phyloP scores from a whole-genome alignment of 106 monocot species.

The Cymbidium sinense region DNA sequence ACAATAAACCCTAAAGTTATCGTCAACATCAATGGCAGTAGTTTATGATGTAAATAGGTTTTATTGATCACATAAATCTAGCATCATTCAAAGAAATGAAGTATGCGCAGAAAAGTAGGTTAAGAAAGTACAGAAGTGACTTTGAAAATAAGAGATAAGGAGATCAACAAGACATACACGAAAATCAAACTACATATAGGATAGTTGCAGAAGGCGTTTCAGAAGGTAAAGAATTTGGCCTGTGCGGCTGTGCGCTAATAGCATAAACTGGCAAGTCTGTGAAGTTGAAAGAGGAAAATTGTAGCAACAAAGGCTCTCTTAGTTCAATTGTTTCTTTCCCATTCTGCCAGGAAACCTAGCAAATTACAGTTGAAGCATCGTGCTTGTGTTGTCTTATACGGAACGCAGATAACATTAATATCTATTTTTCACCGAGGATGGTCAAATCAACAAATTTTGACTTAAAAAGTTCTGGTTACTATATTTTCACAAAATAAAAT shows the following conservation, averaged over 20 bases:
- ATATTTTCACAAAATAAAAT: background rate
- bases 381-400: background rate
- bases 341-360: background rate
- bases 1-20: background rate
- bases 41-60: background rate
- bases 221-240: background rate
- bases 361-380: background rate
- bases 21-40: background rate
- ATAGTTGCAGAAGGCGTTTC: background rate
- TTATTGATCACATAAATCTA: no score
- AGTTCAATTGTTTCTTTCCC: background rate
- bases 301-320: background rate
- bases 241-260: no score
- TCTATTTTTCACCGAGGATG: background rate
- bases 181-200: background rate
- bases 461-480: background rate
- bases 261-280: background rate
- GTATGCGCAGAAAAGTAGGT: no score
- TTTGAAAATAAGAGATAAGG: background rate
- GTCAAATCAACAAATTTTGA: background rate
- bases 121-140: no score
- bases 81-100: background rate
- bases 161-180: background rate
- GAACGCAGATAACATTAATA: background rate
- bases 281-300: background rate